Percentiles rank a stretch among this genome's conserved stretches.
Conservation (phyloP, 108 stramenopile species). For the Aurantiochytrium sp. region DNA sequence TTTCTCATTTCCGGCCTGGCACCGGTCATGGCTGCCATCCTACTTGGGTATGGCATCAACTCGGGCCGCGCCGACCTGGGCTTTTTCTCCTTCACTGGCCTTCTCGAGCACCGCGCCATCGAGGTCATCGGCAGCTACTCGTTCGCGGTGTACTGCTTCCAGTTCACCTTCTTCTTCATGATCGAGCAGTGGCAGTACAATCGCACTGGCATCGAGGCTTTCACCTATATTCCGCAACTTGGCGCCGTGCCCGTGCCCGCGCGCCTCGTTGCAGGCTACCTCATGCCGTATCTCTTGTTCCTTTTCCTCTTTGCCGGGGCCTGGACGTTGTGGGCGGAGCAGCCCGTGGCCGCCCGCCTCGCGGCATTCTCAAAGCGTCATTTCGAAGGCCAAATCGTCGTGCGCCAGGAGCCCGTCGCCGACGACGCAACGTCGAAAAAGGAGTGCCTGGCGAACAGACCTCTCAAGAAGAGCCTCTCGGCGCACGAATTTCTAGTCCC, state of each 20-base stretch:
- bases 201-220: background rate
- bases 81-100: background rate
- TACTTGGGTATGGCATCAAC: background rate
- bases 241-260: background rate
- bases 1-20: constrained; percentile 7
- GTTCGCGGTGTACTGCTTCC: constrained; percentile 27
- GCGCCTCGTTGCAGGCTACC: background rate
- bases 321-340: background rate
- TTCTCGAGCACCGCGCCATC: background rate
- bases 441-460: too few relatives aligned
- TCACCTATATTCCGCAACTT: background rate
- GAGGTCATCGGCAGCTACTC: background rate
- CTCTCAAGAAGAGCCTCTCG: too few relatives aligned
- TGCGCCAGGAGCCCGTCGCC: too few relatives aligned
- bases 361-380: background rate
- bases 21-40: background rate
- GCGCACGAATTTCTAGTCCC: too few relatives aligned
- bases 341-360: background rate
- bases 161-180: constrained; percentile 17
- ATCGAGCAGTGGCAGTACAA: constrained; percentile 12
- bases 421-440: too few relatives aligned
- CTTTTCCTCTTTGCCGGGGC: background rate
- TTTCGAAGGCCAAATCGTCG: background rate
- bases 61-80: background rate
- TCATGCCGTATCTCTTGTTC: background rate